Evolutionary conservation across 495 filamentous ascomycete genomes (phyloP), one percentile per base, ranked within the genome.

Genomic region (Xylaria grammica): DNA sequence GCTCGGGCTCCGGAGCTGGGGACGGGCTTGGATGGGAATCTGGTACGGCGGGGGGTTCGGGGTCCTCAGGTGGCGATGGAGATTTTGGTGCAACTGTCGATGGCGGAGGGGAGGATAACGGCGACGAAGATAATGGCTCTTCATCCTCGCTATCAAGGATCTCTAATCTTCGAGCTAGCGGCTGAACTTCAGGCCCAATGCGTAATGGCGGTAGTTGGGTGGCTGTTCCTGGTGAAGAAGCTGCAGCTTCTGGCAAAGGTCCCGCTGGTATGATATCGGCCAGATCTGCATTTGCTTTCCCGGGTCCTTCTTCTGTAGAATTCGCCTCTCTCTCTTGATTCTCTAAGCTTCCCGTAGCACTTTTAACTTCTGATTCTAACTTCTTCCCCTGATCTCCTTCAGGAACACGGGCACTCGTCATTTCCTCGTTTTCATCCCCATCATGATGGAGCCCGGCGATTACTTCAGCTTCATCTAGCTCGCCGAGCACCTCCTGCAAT

Each of bases 401-500:
- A 29, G 44, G 20, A 19, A 22, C 11, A 52, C 1, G 36, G 22
- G 27, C 9, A 22, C 46, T n/a, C 10, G 1, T 42, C 32, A 15
- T 49, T 20, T 15, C 44, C 29, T 57, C 61, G 10, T 30, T 50
- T 3, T 19, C 50, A 34, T 36, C 40, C 19, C 45, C 57, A 22
- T 40, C n/a, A 11, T n/a, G 15, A 19, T 15, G 5, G 38, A n/a
- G 27, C 9, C 7, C 15, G 5, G 32, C 13, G 27, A 26, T n/a
- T n/a, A 10, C 27, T 13, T 15, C 49, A 5, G 63, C 50, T 7
- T 55, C 58, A 44, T 73, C 74, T 4, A 87, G 36, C 69, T 87
- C 85, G 1, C 45, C 66, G 6, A 88, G 53, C 9, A 84, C 82
- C 69, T 90, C 86, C 75, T 72, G 79, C 27, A 89, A 59, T 4